Evolutionary conservation across 2,329 filamentous ascomycete genomes (phyloP), one percentile per base, ranked within the genome.

Genomic region (Alternaria sp.): DNA sequence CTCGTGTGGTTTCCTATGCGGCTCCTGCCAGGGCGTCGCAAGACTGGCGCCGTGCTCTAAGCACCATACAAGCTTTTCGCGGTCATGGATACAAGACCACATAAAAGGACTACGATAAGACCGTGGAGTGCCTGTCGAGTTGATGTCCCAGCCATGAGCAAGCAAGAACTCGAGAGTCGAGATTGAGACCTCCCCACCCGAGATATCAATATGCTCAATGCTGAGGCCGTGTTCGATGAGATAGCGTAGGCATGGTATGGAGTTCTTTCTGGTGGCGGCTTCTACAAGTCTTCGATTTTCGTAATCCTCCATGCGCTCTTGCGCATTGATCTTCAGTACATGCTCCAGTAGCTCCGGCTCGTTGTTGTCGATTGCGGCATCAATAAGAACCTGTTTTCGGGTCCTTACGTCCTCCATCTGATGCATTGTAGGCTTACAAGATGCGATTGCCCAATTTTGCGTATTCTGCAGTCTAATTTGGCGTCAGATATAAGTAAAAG

Each of bases 111-210:
- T 14, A 7, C 5, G 25, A 12, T n/a, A 25, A 25, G 40, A 22
- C 22, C n/a, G 16, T 10, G 12, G 14, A 18, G 25, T 5, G 2
- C 22, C 20, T 11, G 34, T n/a, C 27, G n/a, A 44, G 16, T 54
- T 54, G 1, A 36, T 54, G 40, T 54, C 51, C 51, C 38, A 54
- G 25, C 51, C 51, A 44, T 44, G n/a, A 22, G 51, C 28, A 14
- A 54, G 40, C 41, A 54, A 5, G 14, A 54, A 45, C 2, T 54
- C 10, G 5, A 44, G 38, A 8, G 51, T 54, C 11, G 18, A 1
- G 3, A 44, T 34, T 34, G 16, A 12, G 12, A 32, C 12, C 40
- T 30, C 40, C 18, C n/a, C 7, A 2, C 18, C n/a, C 14, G 7
- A 18, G 8, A n/a, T 6, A 14, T 44, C 18, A 20, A 54, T 28